These are phyloP conservation scores for Boletellus emodensis DNA, from an alignment of 768 basidiomycete genomes.

Conservation along the genomic window DNA sequence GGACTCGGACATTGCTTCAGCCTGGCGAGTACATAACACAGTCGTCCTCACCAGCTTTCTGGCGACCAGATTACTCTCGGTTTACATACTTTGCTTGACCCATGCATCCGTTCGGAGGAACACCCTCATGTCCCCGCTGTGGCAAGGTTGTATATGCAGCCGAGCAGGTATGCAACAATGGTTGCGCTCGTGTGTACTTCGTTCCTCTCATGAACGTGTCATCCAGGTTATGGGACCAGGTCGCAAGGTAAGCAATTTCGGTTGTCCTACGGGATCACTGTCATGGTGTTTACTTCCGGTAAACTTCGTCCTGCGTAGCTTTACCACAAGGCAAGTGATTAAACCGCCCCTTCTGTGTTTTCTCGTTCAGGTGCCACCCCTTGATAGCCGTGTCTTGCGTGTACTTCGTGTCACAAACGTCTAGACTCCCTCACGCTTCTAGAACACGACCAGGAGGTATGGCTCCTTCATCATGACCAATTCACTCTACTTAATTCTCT, in stretches of 20 bases:
- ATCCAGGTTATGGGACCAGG: slow-evolving; percentile 79
- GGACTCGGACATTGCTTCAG: neutral
- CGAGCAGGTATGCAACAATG: slow-evolving; percentile 59
- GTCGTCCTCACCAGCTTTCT: neutral
- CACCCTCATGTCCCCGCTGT: slow-evolving; percentile 71
- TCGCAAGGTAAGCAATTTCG: slow-evolving; percentile 59
- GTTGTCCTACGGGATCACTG: neutral
- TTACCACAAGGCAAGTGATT: slow-evolving; percentile 65
- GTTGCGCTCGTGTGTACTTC: neutral
- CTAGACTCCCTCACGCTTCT: slow-evolving; percentile 73
- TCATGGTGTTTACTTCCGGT: slow-evolving; percentile 1
- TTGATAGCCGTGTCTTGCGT: slow-evolving; percentile 73
- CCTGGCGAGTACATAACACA: slow-evolving; percentile 10
- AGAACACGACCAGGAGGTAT: slow-evolving; percentile 80
- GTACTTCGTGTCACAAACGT: slow-evolving; percentile 70
- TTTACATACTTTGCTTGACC: slow-evolving; percentile 4
- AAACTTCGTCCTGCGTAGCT: slow-evolving; percentile 40
- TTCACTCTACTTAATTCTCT: slow-evolving; percentile 1
- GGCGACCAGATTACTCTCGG: neutral
- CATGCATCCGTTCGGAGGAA: slow-evolving; percentile 74
- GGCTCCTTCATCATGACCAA: slow-evolving; percentile 15
- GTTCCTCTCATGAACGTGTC: slow-evolving; percentile 8
- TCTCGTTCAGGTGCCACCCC: slow-evolving; percentile 1
- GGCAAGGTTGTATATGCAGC: slow-evolving; percentile 79
- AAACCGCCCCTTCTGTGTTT: neutral